A percentile compares a stretch with the other conserved stretches of the same genome.
Conservation (phyloP, 2,329 filamentous ascomycete species). For the Trichophyton verrucosum region DNA sequence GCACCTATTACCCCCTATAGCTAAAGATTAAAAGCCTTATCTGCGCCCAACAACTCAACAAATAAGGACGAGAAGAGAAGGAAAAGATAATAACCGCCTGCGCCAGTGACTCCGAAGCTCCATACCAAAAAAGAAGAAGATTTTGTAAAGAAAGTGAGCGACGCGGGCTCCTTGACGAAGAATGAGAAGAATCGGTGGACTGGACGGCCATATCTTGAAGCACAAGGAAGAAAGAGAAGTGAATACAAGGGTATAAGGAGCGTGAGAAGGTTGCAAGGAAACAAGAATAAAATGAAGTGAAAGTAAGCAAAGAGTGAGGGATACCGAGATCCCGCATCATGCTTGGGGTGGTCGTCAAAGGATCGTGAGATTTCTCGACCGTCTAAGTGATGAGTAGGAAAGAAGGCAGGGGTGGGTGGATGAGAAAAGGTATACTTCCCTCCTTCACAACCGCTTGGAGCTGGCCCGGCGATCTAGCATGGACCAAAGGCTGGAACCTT, state of each 20-base stretch:
- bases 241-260: slow-evolving; percentile 5
- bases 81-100: not conserved
- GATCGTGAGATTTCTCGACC: not conserved
- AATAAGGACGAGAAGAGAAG: not conserved
- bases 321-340: not conserved
- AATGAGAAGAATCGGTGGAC: not conserved
- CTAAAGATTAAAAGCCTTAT: slow-evolving; percentile 6
- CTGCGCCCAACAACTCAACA: slow-evolving; percentile 5
- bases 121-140: slow-evolving; percentile 3
- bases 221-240: not conserved
- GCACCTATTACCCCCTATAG: slow-evolving; percentile 3
- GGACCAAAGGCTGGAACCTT: slow-evolving; percentile 5
- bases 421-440: not conserved
- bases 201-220: slow-evolving; percentile 1
- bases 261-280: not conserved
- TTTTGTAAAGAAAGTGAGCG: not conserved
- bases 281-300: not conserved
- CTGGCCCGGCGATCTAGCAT: slow-evolving; percentile 2
- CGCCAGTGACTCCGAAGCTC: not conserved
- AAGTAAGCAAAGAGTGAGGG: not conserved
- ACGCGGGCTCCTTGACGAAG: not conserved
- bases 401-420: slow-evolving; percentile 1
- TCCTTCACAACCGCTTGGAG: slow-evolving; percentile 3
- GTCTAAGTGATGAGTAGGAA: not conserved
- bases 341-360: not conserved